Percentiles rank a stretch among this genome's conserved stretches.
Evolutionary conservation across 2,329 filamentous ascomycete species (phyloP).

Genomic region (Neonectria faginata): DNA sequence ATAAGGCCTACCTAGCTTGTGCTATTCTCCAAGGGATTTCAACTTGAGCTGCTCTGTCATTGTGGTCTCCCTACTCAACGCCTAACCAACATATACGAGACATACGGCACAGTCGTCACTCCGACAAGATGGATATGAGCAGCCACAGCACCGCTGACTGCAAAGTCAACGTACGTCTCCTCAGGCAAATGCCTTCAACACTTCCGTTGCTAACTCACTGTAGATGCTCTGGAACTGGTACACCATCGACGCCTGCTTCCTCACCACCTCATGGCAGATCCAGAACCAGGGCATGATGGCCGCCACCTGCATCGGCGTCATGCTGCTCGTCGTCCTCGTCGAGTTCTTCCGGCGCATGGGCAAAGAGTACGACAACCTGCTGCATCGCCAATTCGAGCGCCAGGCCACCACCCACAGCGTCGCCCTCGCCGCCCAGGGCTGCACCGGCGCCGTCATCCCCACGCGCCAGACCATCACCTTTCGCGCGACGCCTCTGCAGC

Average conservation of each 20-base stretch:
- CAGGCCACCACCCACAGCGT: conserved; percentile 42
- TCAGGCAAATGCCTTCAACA: neutral
- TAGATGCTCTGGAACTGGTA: conserved; percentile 87
- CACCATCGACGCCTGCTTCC: conserved; percentile 78
- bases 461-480: conserved; percentile 49
- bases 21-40: neutral
- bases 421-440: conserved; percentile 36
- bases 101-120: neutral
- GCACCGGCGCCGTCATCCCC: conserved; percentile 39
- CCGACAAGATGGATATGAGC: conserved; percentile 42
- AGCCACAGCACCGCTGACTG: conserved; percentile 42
- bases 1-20: neutral
- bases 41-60: neutral
- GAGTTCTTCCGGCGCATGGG: conserved; percentile 77
- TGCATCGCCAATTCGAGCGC: conserved; percentile 64
- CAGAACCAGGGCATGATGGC: conserved; percentile 79
- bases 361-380: conserved; percentile 77
- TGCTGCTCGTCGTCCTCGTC: conserved; percentile 76
- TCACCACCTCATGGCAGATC: conserved; percentile 77
- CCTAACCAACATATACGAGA: neutral
- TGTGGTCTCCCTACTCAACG: neutral
- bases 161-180: conserved; percentile 47
- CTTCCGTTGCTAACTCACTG: conserved; percentile 5
- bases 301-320: conserved; percentile 80
- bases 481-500: conserved; percentile 72